Evolutionary conservation across 441 rosid species (phyloP).

Genomic region (Euphorbia schlechtendalii): DNA sequence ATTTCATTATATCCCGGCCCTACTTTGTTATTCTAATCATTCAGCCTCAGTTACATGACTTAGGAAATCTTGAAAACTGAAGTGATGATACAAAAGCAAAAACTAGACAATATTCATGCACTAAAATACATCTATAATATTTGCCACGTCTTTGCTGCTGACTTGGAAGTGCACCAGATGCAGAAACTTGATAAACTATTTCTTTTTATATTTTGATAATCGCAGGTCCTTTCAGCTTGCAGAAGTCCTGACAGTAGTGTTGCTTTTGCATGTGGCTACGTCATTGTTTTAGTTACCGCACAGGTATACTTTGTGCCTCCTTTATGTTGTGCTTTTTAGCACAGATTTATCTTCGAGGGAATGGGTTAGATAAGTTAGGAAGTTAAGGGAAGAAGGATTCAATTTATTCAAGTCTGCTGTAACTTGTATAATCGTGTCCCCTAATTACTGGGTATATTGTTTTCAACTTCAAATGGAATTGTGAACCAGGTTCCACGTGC

Average conservation of each 20-base stretch:
- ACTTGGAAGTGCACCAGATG: neutral
- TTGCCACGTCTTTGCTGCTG: neutral
- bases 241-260: conserved; percentile 48
- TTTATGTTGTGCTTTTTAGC: neutral
- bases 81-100: neutral
- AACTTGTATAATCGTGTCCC: neutral
- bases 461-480: conserved; percentile 13
- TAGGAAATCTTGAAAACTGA: neutral
- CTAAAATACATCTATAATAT: neutral
- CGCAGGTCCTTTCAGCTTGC: conserved; percentile 59
- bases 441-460: neutral
- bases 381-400: neutral
- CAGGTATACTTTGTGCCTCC: conserved; percentile 41
- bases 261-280: conserved; percentile 63
- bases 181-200: conserved; percentile 7
- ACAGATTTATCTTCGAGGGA: neutral
- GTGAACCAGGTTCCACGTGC: conserved; percentile 57
- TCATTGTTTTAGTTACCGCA: conserved; percentile 61
- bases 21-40: neutral
- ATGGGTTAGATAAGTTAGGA: conserved; percentile 1
- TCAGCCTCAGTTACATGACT: neutral
- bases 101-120: neutral
- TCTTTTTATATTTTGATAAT: conserved; percentile 15
- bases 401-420: neutral
- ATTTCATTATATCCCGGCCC: neutral